Conservation (phyloP, 306 rosid species). For the Cicer judaicum region DNA sequence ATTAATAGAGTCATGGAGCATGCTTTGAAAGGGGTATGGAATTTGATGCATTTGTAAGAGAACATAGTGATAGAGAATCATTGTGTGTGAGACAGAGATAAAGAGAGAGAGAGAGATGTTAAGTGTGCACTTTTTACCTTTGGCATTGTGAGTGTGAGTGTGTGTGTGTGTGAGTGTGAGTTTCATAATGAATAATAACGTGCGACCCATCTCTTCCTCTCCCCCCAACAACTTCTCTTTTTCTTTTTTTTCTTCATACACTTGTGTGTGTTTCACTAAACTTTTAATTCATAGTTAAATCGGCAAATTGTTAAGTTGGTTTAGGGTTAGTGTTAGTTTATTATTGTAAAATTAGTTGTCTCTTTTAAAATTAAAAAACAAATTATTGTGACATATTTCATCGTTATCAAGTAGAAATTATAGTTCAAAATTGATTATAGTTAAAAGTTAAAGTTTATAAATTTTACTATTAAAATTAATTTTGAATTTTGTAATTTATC, state of each 20-base stretch:
- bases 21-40: conserved; percentile 35
- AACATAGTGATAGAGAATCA: not conserved
- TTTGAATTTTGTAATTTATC: too few species aligned
- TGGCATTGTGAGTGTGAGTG: conserved; percentile 49
- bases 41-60: conserved; percentile 30
- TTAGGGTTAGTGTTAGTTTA: too few species aligned
- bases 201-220: conserved; percentile 45
- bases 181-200: conserved; percentile 59
- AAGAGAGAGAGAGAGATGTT: conserved; percentile 26
- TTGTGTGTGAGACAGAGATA: conserved; percentile 16
- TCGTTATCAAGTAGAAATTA: too few species aligned
- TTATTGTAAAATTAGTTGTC: too few species aligned
- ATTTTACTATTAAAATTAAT: too few species aligned
- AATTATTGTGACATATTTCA: too few species aligned
- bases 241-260: not conserved
- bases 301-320: too few species aligned
- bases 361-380: too few species aligned
- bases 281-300: too few species aligned
- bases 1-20: not conserved
- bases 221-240: not conserved
- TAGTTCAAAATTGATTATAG: too few species aligned
- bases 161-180: conserved; percentile 47
- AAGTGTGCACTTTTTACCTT: conserved; percentile 47
- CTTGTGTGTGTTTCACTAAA: too few species aligned
- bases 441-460: too few species aligned